Evolutionary conservation across 192 early-diverging fungal genomes (phyloP), one percentile per base, ranked within the genome.

Genomic region (Martensiomyces pterosporus): DNA sequence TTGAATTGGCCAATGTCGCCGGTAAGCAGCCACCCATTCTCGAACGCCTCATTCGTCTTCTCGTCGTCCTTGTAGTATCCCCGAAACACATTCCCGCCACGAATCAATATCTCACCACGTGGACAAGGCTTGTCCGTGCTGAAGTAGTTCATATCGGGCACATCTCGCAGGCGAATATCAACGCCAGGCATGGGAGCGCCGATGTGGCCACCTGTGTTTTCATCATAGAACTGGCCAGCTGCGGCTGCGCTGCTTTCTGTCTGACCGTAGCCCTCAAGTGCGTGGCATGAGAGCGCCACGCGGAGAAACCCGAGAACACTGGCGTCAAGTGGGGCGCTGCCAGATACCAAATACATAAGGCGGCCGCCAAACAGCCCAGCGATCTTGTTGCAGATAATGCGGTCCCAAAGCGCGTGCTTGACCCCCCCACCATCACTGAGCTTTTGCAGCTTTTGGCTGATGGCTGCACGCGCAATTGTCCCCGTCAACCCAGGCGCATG

Each of bases 1-100:
- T 91, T 84, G 66, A 81, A 77, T 33, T 69, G 53, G 47, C 85
- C 86, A 60, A 93, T 86, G 65, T 93, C 91, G 22, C 91, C 91
- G 32, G 84, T 84, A 57, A 77, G 67, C 18, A 73, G 62, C 87
- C 87, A 92, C 7, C 87, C 87, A 54, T 92, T 85, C 10, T 38
- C 55, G 16, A 92, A 33, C 1, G 81, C 73, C 47, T 91, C 91
- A 21, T 56, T 67, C 14, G 91, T 91, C 54, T 90, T 86, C n/a
- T 74, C 79, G 14, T 80, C 79, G 23, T 79, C 64, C 52, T 90
- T 87, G 67, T 82, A 90, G 55, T 91, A 93, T 1, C 83, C 88
- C 18, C 57, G 52, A 60, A 92, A 82, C 17, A 80, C 67, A 34
- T 66, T 69, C 29, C 72, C 15, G 25, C 90, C 90, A 22, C 85